Evolutionary conservation across 306 rosid species (phyloP).

Genomic region (Purshia tridentata): DNA sequence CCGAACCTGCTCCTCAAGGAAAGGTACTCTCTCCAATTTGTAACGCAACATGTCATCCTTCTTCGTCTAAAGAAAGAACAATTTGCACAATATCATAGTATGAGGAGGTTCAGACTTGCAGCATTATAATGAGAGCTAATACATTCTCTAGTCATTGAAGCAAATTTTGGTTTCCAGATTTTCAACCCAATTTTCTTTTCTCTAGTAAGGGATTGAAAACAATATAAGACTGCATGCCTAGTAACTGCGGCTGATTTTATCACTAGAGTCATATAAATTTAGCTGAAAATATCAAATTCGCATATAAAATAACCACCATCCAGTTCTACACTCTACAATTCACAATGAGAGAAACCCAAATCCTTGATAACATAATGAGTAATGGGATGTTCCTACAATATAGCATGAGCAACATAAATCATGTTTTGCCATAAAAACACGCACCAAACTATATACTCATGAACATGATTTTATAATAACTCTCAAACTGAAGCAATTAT

Average conservation of each 20-base stretch:
- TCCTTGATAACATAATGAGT: neutral
- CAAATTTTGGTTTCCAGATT: neutral
- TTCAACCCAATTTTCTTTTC: neutral
- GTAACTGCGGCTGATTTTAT: neutral
- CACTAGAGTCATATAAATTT: neutral
- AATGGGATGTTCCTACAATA: neutral
- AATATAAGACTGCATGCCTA: neutral
- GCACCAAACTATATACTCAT: neutral
- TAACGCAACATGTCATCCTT: constrained; percentile 53
- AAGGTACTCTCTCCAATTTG: constrained; percentile 71
- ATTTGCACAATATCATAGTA: neutral
- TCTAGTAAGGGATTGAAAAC: neutral
- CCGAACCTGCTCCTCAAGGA: constrained; percentile 91
- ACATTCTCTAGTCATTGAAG: neutral
- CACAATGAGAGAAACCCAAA: neutral
- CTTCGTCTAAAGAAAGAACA: constrained; percentile 46
- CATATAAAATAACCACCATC: neutral
- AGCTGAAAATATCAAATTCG: neutral
- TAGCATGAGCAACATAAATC: neutral
- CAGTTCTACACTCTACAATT: neutral
- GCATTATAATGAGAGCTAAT: neutral
- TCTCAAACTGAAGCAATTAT: neutral
- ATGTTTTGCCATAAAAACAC: neutral
- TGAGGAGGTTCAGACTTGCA: neutral
- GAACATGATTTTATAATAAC: neutral